A percentile compares a stretch with the other conserved stretches of the same genome.
phyloP scores from a whole-genome alignment of 2,329 filamentous ascomycete species.

The Trichophyton rubrum region DNA sequence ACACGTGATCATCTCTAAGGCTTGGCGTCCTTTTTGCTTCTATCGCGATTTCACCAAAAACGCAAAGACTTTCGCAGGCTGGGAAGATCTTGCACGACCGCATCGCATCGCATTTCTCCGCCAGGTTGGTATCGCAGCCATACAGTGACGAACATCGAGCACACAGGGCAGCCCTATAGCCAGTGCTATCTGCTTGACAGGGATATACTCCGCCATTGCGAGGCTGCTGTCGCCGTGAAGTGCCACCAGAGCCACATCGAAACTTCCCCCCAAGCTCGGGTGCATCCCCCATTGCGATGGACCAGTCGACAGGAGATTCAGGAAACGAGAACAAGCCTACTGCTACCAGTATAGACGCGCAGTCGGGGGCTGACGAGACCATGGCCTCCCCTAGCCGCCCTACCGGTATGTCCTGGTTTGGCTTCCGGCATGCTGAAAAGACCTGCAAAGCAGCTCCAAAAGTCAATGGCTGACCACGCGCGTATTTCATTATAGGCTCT shows the following conservation, averaged over 20 bases:
- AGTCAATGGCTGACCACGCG: constrained; percentile 8
- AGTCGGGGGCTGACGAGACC: constrained; percentile 14
- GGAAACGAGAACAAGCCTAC: constrained; percentile 13
- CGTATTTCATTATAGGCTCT: constrained; percentile 16
- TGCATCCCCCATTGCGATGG: constrained; percentile 1
- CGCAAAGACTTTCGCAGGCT: not conserved
- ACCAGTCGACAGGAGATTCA: not conserved
- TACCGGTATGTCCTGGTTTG: constrained; percentile 21
- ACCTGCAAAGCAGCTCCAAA: not conserved
- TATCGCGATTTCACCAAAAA: not conserved
- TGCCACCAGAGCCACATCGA: not conserved
- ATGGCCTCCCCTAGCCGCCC: constrained; percentile 17
- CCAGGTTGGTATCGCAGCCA: not conserved
- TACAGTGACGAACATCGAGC: not conserved
- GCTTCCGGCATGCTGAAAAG: not conserved
- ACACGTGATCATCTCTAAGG: no score
- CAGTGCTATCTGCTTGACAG: not conserved
- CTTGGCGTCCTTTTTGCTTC: not conserved
- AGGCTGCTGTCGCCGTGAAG: not conserved
- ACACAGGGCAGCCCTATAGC: not conserved
- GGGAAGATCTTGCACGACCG: not conserved
- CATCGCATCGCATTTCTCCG: not conserved
- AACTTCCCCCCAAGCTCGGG: not conserved
- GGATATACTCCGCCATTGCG: not conserved
- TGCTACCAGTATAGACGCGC: constrained; percentile 20